phyloP scores from a whole-genome alignment of 1,139 yeast genomes.

The Debaryomyces subglobosus region DNA sequence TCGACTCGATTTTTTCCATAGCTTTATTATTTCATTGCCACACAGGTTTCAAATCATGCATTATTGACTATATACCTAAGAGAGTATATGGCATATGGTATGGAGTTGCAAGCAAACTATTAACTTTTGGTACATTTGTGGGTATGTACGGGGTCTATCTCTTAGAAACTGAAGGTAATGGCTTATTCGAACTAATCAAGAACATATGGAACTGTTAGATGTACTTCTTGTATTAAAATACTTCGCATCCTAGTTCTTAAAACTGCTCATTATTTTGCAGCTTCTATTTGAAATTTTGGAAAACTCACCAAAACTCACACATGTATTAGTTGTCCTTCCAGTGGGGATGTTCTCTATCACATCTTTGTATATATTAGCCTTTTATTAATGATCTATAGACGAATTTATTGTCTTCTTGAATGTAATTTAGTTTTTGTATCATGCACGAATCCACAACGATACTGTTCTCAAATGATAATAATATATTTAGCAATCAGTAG shows the following conservation, averaged over 20 bases:
- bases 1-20: conserved; percentile 61
- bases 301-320: neutral
- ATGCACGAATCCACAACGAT: conserved; percentile 3
- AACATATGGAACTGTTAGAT: conserved; percentile 42
- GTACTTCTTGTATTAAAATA: neutral
- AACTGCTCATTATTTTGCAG: neutral
- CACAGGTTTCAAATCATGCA: conserved; percentile 77
- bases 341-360: neutral
- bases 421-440: neutral
- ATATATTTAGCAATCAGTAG: neutral
- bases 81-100: conserved; percentile 74
- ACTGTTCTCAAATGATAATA: conserved; percentile 3
- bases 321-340: neutral
- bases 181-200: conserved; percentile 52
- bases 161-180: conserved; percentile 60
- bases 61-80: conserved; percentile 74
- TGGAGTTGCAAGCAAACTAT: conserved; percentile 60
- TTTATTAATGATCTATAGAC: conserved; percentile 1
- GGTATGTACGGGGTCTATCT: conserved; percentile 70
- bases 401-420: neutral
- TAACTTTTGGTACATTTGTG: conserved; percentile 63
- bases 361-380: conserved; percentile 2
- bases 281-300: neutral
- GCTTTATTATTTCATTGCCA: conserved; percentile 64
- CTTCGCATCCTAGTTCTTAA: neutral